Evolutionary conservation across 768 basidiomycete genomes (phyloP).

Genomic region (Tylopilus sp.): DNA sequence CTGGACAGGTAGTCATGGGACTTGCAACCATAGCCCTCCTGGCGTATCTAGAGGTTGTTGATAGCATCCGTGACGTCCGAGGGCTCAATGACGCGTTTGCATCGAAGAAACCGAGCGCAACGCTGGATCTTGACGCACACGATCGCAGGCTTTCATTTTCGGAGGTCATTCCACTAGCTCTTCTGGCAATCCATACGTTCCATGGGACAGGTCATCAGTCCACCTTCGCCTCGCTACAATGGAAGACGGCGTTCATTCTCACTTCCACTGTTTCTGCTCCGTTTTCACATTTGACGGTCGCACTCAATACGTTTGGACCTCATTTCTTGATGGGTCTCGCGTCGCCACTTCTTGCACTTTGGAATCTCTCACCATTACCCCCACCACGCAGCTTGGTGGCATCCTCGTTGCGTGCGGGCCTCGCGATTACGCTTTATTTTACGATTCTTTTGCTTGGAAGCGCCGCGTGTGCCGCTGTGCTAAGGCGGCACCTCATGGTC

Average conservation of each 20-base stretch:
- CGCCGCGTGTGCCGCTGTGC: conserved; percentile 67
- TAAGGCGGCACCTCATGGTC: conserved; percentile 90
- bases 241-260: conserved; percentile 91
- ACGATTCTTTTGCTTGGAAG: conserved; percentile 60
- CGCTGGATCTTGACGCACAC: conserved; percentile 30
- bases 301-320: conserved; percentile 76
- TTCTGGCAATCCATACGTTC: conserved; percentile 76
- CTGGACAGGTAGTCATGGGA: conserved; percentile 76
- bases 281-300: conserved; percentile 68
- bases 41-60: conserved; percentile 76
- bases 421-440: conserved; percentile 73
- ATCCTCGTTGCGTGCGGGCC: conserved; percentile 46
- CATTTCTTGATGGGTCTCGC: conserved; percentile 64
- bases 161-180: conserved; percentile 69
- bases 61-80: conserved; percentile 73
- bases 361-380: conserved; percentile 74
- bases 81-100: conserved; percentile 51
- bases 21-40: conserved; percentile 63
- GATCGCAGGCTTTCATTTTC: conserved; percentile 49
- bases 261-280: conserved; percentile 66
- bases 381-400: conserved; percentile 26
- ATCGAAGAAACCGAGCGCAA: conserved; percentile 44
- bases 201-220: conserved; percentile 92
- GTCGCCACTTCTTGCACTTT: conserved; percentile 69
- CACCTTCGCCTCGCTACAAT: conserved; percentile 85